These are phyloP conservation scores for Phytopythium ostracodes DNA, from an alignment of 352 stramenopile species.

Conservation along the genomic window DNA sequence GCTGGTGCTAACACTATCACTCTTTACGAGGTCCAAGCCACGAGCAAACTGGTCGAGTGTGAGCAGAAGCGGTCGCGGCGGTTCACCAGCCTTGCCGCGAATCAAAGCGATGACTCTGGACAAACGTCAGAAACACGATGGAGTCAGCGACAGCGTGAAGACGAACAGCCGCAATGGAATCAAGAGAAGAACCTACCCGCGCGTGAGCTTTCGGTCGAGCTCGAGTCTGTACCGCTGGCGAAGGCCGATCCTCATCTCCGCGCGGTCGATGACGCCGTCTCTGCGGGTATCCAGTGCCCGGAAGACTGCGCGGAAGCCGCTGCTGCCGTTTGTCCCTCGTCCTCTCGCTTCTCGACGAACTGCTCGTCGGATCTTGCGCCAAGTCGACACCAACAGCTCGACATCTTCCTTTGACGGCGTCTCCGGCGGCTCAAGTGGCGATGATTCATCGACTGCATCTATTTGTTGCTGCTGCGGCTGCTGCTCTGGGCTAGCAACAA, in stretches of 20 bases:
- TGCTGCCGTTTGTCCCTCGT: background rate
- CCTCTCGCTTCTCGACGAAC: constrained; percentile 24
- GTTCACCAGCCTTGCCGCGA: constrained; percentile 34
- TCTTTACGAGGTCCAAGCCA: constrained; percentile 44
- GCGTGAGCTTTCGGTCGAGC: constrained; percentile 58
- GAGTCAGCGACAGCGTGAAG: too few relatives aligned
- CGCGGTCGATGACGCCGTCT: constrained; percentile 57
- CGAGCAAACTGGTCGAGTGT: constrained; percentile 41
- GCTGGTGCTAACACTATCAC: background rate
- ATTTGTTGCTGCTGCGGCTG: background rate
- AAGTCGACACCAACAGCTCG: constrained; percentile 39
- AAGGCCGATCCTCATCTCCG: constrained; percentile 50
- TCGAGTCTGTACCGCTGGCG: constrained; percentile 38
- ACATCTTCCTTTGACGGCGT: constrained; percentile 14
- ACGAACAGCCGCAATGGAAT: too few relatives aligned
- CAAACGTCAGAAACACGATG: background rate
- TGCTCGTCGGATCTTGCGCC: constrained; percentile 37
- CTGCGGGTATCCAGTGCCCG: constrained; percentile 38
- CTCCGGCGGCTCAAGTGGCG: background rate
- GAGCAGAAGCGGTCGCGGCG: constrained; percentile 38
- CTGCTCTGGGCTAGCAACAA: background rate
- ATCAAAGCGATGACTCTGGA: constrained; percentile 49
- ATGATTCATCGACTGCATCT: too few relatives aligned
- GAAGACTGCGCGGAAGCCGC: constrained; percentile 30
- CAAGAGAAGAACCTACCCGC: constrained; percentile 30